Evolutionary conservation across 495 filamentous ascomycete genomes (phyloP), one percentile per base, ranked within the genome.

Genomic region (Neurospora tetrasperma): DNA sequence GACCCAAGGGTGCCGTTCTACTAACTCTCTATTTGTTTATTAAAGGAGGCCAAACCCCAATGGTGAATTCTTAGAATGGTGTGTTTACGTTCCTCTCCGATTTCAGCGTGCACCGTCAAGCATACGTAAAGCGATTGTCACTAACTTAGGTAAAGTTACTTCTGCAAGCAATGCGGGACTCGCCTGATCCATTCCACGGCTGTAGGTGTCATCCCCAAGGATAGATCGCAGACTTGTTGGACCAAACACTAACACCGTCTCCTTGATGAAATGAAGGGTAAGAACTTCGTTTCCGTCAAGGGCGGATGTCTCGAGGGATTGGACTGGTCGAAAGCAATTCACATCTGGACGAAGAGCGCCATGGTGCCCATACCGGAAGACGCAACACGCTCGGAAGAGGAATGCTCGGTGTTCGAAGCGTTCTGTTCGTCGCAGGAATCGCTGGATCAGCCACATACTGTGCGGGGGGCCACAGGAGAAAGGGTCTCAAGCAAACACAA

Each of bases 321-420:
- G 42, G 85, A 88, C 75, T 87, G 89, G 87, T 81, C 75, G 7
- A 75, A 75, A 5, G 87, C 87, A 12, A 85, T 85, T 59, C 89
- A 90, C 80, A 88, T 91, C 66, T 91, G 89, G 78, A 87, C 86
- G 12, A 85, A 87, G 74, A 82, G 84, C 42, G 89, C 89, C 70
- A 87, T 90, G 83, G 81, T 90, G 3, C 86, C 88, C 20, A 90
- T 91, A 71, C 89, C 89, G 0, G 87, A 89, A 73, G 85, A 87
- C 12, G 84, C 87, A 78, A 74, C 81, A 23, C 78, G 82, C 72
- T 82, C 82, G 27, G 84, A 85, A 54, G 83, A 85, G 10, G 74
- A 74, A 2, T 78, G 74, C 14, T 81, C 82, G 4, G 82, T 82
- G 9, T 83, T 84, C 59, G 76, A 82, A 42, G 42, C 70, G 9